Evolutionary conservation across 2,329 filamentous ascomycete species (phyloP), one percentile per base, ranked within the genome.

Genomic region (Ascomycota sp.): DNA sequence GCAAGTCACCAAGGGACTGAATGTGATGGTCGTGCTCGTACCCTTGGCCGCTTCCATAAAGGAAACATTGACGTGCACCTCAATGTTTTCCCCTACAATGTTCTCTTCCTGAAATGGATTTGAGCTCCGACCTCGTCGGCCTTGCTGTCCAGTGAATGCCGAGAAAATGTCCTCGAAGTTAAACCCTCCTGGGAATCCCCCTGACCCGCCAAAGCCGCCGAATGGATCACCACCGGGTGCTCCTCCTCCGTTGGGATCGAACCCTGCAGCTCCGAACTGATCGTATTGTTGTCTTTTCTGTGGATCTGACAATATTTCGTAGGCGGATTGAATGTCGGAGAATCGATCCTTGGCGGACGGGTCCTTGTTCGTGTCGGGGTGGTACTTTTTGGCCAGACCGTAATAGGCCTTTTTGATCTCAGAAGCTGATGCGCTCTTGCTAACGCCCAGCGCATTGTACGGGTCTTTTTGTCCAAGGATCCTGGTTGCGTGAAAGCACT

Each of bases 401-500:
- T 98, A 98, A 61, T 98, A 98, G 3, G 89, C 84, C 55, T 93
- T 95, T 54, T 98, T 98, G 52, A 98, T 95, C 27, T 95, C 86
- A 38, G 72, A 62, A 3, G 82, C 61, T 1, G 80, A 74, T n/a
- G 89, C 81, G 40, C 57, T 66, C 53, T 86, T 92, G 47, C 63
- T 63, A 25, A 98, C 81, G 10, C 89, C 89, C 25, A 98, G 72
- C 4, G 79, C 68, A 42, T 72, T 69, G 55, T 98, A 98, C 1
- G 89, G 89, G 47, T 98, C 79, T 51, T 80, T 70, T 28, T 70
- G 56, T 6, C 63, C 63, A 16, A 60, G 49, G 6, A 52, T 45
- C 31, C 54, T 55, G 31, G 74, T 76, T 21, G 71, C 68, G 50
- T 75, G 73, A 51, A 76, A 79, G 26, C 58, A 44, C 56, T 72